phyloP scores from a whole-genome alignment of 495 filamentous ascomycete genomes.

The Aspergillus campestris region DNA sequence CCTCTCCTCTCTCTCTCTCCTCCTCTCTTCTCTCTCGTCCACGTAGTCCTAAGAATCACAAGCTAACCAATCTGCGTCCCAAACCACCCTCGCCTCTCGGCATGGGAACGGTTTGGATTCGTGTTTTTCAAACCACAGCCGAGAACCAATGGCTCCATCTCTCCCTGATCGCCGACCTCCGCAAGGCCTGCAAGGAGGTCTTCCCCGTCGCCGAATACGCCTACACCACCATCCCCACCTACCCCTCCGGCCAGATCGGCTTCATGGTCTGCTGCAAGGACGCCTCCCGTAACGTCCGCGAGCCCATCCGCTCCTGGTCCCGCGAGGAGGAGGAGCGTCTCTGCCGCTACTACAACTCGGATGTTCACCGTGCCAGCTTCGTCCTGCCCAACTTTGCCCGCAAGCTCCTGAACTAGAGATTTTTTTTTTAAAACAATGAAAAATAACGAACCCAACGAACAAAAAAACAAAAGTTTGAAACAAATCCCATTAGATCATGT shows the following conservation, averaged over 20 bases:
- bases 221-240: constrained; percentile 99
- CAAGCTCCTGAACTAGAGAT: constrained; percentile 47
- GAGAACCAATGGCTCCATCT: constrained; percentile 99
- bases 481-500: too few relatives aligned
- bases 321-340: constrained; percentile 84
- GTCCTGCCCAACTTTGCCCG: constrained; percentile 87
- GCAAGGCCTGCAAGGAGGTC: constrained; percentile 93
- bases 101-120: constrained; percentile 28
- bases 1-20: constrained; percentile 3
- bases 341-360: constrained; percentile 91
- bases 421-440: not conserved
- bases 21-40: not conserved
- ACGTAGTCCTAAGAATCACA: not conserved
- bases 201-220: constrained; percentile 98
- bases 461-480: too few relatives aligned
- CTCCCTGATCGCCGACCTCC: constrained; percentile 77
- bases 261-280: constrained; percentile 99
- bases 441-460: constrained; percentile 7
- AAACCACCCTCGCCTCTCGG: constrained; percentile 25
- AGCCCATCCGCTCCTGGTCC: constrained; percentile 69
- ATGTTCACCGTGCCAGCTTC: constrained; percentile 91
- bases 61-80: constrained; percentile 25
- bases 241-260: constrained; percentile 97
- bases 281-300: constrained; percentile 66
- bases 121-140: constrained; percentile 44